Percentiles rank a stretch among this genome's conserved stretches.
phyloP scores from a whole-genome alignment of 2,329 filamentous ascomycete species.

The Epichloe sp. region DNA sequence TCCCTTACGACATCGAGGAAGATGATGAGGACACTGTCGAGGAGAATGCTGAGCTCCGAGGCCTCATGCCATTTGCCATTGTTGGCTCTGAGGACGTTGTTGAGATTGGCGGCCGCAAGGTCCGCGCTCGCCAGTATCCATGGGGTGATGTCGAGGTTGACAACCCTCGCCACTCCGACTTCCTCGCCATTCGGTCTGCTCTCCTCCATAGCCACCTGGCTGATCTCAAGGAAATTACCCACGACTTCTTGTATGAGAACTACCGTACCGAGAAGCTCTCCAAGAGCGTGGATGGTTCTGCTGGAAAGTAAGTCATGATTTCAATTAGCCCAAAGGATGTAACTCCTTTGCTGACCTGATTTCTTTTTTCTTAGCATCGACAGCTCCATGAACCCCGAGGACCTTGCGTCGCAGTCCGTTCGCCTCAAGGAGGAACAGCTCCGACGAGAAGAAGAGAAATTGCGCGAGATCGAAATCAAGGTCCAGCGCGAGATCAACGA shows the following conservation, averaged over 20 bases:
- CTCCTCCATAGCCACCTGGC: conserved; percentile 95
- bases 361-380: conserved; percentile 38
- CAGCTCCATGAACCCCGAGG: conserved; percentile 88
- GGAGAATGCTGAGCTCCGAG: conserved; percentile 94
- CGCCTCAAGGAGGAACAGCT: conserved; percentile 99
- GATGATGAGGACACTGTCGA: conserved; percentile 98
- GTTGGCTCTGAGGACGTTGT: conserved; percentile 93
- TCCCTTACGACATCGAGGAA: conserved; percentile 98
- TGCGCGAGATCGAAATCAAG: conserved; percentile 98
- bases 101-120: conserved; percentile 83
- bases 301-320: conserved; percentile 58
- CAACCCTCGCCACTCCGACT: conserved; percentile 97
- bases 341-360: conserved; percentile 16
- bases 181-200: conserved; percentile 91
- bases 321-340: background rate
- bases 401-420: conserved; percentile 91
- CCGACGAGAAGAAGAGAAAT: conserved; percentile 97
- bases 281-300: conserved; percentile 93
- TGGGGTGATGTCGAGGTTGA: conserved; percentile 99
- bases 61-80: conserved; percentile 97
- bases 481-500: conserved; percentile 99
- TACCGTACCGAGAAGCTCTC: conserved; percentile 99
- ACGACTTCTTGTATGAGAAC: conserved; percentile 99
- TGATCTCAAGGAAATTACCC: conserved; percentile 98
- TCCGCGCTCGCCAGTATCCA: conserved; percentile 92